Conservation (phyloP, 805 yeast genomes). For the Teunomyces atbi region DNA sequence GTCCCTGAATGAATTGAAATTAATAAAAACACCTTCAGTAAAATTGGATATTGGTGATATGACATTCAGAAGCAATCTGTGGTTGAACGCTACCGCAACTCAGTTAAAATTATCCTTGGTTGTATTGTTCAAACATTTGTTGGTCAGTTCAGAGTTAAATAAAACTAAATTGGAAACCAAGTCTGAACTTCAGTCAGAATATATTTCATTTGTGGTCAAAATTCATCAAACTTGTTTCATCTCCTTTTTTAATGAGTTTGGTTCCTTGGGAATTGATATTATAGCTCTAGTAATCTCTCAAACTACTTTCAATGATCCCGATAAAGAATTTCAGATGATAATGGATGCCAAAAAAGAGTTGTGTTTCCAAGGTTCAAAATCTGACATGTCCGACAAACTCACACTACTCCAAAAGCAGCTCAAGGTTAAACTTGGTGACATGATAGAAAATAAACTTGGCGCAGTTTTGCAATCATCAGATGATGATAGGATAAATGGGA, state of each 20-base stretch:
- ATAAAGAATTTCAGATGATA: conserved; percentile 6
- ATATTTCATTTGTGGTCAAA: conserved; percentile 21
- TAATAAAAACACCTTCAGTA: background rate
- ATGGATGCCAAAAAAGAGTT: background rate
- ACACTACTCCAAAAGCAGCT: conserved; percentile 14
- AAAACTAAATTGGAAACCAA: conserved; percentile 23
- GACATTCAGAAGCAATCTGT: conserved; percentile 20
- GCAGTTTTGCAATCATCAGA: conserved; percentile 26
- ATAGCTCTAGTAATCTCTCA: conserved; percentile 21
- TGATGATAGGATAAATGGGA: conserved; percentile 30
- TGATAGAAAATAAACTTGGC: conserved; percentile 25
- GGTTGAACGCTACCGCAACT: conserved; percentile 39
- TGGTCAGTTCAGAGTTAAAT: conserved; percentile 18
- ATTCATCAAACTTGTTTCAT: conserved; percentile 26
- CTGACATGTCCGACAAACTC: background rate
- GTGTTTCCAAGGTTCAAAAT: background rate
- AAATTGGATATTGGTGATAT: conserved; percentile 4
- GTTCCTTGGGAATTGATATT: conserved; percentile 30
- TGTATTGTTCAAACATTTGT: conserved; percentile 28
- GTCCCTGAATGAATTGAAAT: background rate
- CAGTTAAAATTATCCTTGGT: conserved; percentile 35
- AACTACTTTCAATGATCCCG: conserved; percentile 3
- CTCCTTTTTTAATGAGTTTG: conserved; percentile 30
- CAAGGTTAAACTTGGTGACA: conserved; percentile 22
- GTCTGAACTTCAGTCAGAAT: conserved; percentile 17